Evolutionary conservation across 2,329 filamentous ascomycete species (phyloP), one percentile per base, ranked within the genome.

Genomic region (Gyromitra esculenta): DNA sequence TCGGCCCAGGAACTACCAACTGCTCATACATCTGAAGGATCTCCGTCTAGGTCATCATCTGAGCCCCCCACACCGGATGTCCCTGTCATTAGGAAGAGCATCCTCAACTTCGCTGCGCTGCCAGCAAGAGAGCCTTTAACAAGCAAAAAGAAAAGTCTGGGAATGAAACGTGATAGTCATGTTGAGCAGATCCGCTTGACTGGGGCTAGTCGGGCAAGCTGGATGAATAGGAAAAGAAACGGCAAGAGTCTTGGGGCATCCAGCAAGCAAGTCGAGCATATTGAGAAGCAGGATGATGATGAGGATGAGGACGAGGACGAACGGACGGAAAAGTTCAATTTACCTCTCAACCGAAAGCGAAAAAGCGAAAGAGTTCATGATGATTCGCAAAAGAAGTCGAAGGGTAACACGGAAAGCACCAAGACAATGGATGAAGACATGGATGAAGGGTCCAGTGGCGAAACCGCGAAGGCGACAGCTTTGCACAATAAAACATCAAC

Each of bases 51-150:
- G 43, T 77, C 71, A 41, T 56, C 76, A 77, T 65, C 77, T 48
- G 45, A 74, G 71, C 68, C 71, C 8, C 73, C 77, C 5, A 64
- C 72, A 21, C 78, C 77, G 13, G 77, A 78, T 21, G 59, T 65
- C 41, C 65, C 59, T n/a, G 62, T 77, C 8, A 43, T 78, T 5
- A 66, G 78, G n/a, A 98, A 98, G 86, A 97, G 94, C 84, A 98
- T 95, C 82, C 87, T 99, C 76, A 97, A 92, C 75, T 98, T 99
- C 84, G 93, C 96, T 48, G 93, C 96, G 18, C 86, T 99, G 11
- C 96, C 96, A 39, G 94, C 95, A 1, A 89, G 96, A 77, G 95
- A 98, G 81, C 95, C 95, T 45, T 86, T 98, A 67, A 89, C 90
- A 41, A 89, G 89, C 15, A 96, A 96, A 83, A 95, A 94, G 84